Evolutionary conservation across 2,329 filamentous ascomycete species (phyloP).

Genomic region (Knoxdaviesia proteae): DNA sequence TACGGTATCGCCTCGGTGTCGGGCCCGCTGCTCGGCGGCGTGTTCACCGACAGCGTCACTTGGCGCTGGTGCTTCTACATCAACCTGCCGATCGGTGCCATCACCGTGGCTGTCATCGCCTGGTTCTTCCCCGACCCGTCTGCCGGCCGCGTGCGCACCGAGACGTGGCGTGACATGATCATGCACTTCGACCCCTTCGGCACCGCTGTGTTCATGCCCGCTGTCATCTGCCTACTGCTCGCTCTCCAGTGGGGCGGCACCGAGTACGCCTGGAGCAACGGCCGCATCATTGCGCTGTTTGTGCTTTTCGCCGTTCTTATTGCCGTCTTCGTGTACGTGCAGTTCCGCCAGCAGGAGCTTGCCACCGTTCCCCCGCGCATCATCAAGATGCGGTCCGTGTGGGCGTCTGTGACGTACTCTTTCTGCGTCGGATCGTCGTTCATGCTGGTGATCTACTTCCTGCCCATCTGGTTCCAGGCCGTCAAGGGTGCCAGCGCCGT

Average conservation of each 20-base stretch:
- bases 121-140: conserved; percentile 8
- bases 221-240: conserved; percentile 24
- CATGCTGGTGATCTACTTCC: conserved; percentile 14
- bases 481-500: conserved; percentile 18
- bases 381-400: conserved; percentile 16
- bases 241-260: conserved; percentile 28
- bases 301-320: conserved; percentile 13
- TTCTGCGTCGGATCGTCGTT: conserved; percentile 16
- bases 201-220: conserved; percentile 12
- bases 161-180: background rate
- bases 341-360: conserved; percentile 13
- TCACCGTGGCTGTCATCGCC: conserved; percentile 13
- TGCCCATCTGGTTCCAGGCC: conserved; percentile 25
- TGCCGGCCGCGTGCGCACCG: background rate
- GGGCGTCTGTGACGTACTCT: conserved; percentile 12
- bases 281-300: conserved; percentile 16
- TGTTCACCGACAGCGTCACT: conserved; percentile 14
- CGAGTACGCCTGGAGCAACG: conserved; percentile 12
- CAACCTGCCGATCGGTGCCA: conserved; percentile 16
- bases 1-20: conserved; percentile 22
- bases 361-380: conserved; percentile 21
- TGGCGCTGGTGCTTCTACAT: conserved; percentile 22
- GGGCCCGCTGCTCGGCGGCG: conserved; percentile 14
- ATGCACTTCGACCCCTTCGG: conserved; percentile 10
- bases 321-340: conserved; percentile 11